Base-by-base conservation (phyloP, 1,284 basidiomycete species). In the Boletellus deceptivus region DNA sequence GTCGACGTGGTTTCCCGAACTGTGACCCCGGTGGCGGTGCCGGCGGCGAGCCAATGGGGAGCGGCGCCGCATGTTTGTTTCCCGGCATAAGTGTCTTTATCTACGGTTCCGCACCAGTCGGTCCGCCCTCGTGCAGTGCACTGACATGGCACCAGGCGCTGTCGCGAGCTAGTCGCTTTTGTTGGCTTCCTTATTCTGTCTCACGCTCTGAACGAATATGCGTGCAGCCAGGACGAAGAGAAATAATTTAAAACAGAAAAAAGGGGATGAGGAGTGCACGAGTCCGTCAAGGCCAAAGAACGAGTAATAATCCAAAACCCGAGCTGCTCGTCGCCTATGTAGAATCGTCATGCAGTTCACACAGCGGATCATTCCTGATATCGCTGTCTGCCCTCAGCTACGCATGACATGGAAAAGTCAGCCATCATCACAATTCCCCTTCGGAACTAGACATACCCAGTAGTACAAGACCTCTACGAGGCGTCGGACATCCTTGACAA, bases 191-290 rank as follows among this genome's bases (percentile, higher is more conserved):
- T 25, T 50, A 11, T 38, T 48, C 1, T 43, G 45, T 27, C 34
- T 54, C 17, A 57, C 37, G 46, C 52, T 55, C 17, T 46, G 42
- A 9, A 57, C 11, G 9, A 64, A 66, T 6, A 55, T 35, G 20
- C 52, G 54, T 1, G 49, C 55, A 6, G 59, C 66, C 46, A 66
- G 4, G 40, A 59, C 3, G 10, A 66, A 65, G 27, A 66, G 58
- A 20, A 62, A 36, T 16, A 31, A 22, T 38, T 67, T 68, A 47
- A 70, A 69, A 36, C 59, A 57, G 22, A 22, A 67, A 38, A 24
- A 68, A 64, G 13, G 68, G 64, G 3, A 66, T 64, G 37, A 66
- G 64, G 4, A 70, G 22, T 39, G 46, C 64, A 68, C 1, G 69
- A 70, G 6, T 7, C 16, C 2, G 5, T 55, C 54, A 44, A 66